Conservation (phyloP, 78 protist genomes). For the slime mould (Dictyostelium discoideum) region dicty_2.7 NC_007090.3:3104001-3104500, state of each 20-base stretch:
- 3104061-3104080: slow-evolving; percentile 12
- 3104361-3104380: slow-evolving; percentile 47
- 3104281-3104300: slow-evolving; percentile 5
- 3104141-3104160: not conserved
- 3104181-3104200: not conserved
- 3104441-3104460: slow-evolving; percentile 1
- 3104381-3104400: slow-evolving; percentile 41
- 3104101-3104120: not conserved
- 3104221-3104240: not conserved
- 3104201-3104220: slow-evolving; percentile 28
- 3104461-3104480: not conserved
- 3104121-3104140: not conserved
- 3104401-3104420: slow-evolving; percentile 13
- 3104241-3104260: not conserved
- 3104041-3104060: not conserved
- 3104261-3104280: slow-evolving; percentile 49
- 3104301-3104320: slow-evolving; percentile 48
- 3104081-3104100: slow-evolving; percentile 66
- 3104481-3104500: not conserved
- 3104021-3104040: slow-evolving; percentile 9
- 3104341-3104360: slow-evolving; percentile 51
- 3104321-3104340: not conserved
- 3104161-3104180: not conserved
- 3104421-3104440: not conserved
- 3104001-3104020: slow-evolving; percentile 32